Evolutionary conservation across 1,139 yeast genomes (phyloP).

Genomic region (Zygoascus sp.): DNA sequence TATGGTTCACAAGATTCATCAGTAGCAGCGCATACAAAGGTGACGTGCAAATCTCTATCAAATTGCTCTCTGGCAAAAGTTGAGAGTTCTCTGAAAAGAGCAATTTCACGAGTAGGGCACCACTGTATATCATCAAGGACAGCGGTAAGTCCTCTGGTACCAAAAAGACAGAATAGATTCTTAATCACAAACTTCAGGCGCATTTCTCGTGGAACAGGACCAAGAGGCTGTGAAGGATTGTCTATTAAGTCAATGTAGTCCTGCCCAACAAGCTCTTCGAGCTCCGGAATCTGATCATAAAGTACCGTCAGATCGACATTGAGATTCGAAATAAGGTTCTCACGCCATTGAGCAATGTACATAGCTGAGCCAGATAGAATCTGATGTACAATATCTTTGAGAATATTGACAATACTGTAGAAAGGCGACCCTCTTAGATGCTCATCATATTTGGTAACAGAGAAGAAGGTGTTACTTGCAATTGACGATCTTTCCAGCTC

Average conservation of each 20-base stretch:
- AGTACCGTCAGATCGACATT: constrained; percentile 44
- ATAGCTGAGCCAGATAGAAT: constrained; percentile 42
- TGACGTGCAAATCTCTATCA: constrained; percentile 26
- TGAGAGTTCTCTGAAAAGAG: constrained; percentile 28
- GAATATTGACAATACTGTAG: constrained; percentile 37
- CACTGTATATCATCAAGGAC: constrained; percentile 50
- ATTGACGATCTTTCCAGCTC: constrained; percentile 42
- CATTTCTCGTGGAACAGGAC: constrained; percentile 38
- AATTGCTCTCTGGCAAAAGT: constrained; percentile 28
- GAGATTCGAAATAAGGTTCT: constrained; percentile 40
- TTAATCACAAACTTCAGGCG: constrained; percentile 45
- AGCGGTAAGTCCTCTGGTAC: constrained; percentile 44
- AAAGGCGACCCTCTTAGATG: constrained; percentile 36
- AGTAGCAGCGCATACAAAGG: constrained; percentile 29
- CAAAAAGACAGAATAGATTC: constrained; percentile 42
- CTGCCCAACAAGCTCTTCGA: constrained; percentile 44
- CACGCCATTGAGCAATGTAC: constrained; percentile 43
- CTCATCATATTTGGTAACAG: constrained; percentile 43
- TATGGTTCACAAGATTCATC: constrained; percentile 22
- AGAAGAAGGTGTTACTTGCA: constrained; percentile 40
- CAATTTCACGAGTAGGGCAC: constrained; percentile 36
- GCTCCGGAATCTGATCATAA: constrained; percentile 45
- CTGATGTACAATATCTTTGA: constrained; percentile 43
- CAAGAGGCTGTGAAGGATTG: constrained; percentile 25
- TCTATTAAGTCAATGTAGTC: constrained; percentile 35